Percentiles rank a stretch among this genome's conserved stretches.
Evolutionary conservation across 2,329 filamentous ascomycete species (phyloP).

Genomic region (Ophiocordyceps camponoti-rufipedis): DNA sequence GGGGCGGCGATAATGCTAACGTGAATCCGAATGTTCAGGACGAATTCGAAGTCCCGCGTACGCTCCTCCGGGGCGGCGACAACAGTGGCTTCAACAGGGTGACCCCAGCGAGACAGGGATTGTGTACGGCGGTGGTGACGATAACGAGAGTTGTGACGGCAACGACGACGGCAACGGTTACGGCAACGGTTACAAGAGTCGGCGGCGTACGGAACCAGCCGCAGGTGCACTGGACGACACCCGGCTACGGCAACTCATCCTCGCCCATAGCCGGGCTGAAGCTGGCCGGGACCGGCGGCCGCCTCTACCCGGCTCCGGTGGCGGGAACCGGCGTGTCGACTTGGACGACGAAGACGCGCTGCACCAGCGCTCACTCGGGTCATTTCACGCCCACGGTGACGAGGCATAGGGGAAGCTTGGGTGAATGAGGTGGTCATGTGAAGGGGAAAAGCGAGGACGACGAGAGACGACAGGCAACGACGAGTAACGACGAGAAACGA

Average conservation of each 20-base stretch:
- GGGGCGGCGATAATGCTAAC: too few relatives aligned
- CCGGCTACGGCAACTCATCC: not conserved
- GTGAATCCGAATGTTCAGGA: too few relatives aligned
- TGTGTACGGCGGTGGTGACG: not conserved
- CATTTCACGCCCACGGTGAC: constrained; percentile 9
- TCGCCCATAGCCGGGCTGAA: not conserved
- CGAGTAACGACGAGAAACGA: too few relatives aligned
- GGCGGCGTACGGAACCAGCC: not conserved
- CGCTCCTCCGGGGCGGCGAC: too few relatives aligned
- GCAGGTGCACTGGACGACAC: not conserved
- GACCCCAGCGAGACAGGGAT: constrained; percentile 2
- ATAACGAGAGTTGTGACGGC: not conserved
- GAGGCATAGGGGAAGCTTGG: not conserved
- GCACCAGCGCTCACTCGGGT: constrained; percentile 1
- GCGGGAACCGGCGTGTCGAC: not conserved
- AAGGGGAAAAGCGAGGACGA: not conserved
- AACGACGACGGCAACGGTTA: not conserved
- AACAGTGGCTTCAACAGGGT: constrained; percentile 1
- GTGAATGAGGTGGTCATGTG: not conserved
- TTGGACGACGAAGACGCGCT: not conserved
- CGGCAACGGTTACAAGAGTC: not conserved
- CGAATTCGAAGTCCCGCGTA: too few relatives aligned
- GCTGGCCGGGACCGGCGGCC: not conserved
- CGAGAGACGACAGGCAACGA: not conserved
- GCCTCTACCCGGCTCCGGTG: not conserved